Evolutionary conservation across 306 rosid species (phyloP).

Genomic region (Acacia crassicarpa): DNA sequence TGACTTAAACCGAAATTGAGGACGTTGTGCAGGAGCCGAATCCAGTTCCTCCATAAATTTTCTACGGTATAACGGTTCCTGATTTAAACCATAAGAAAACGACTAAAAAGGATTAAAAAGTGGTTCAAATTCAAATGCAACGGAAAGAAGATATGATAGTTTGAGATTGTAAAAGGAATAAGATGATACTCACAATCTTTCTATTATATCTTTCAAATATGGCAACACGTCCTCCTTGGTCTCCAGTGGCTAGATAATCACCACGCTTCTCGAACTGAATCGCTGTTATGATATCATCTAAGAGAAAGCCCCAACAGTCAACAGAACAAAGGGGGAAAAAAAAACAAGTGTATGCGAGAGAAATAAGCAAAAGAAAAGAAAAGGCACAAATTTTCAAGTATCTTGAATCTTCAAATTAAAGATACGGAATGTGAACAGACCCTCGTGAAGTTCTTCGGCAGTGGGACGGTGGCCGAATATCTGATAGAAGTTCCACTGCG

Average conservation of each 20-base stretch:
- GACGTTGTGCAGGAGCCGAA: slow-evolving; percentile 35
- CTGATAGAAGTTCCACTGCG: slow-evolving; percentile 2
- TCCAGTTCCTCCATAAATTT: slow-evolving; percentile 59
- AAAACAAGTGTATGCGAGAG: background rate
- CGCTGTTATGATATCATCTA: slow-evolving; percentile 59
- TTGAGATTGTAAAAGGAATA: background rate
- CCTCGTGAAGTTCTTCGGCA: background rate
- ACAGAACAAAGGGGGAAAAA: no score
- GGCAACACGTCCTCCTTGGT: slow-evolving; percentile 73
- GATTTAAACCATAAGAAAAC: slow-evolving; percentile 44
- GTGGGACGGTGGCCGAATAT: background rate
- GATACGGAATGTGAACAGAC: background rate
- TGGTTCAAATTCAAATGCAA: slow-evolving; percentile 21
- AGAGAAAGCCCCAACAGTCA: background rate
- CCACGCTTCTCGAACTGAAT: slow-evolving; percentile 66
- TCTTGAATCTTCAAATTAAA: background rate
- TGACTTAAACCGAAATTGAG: slow-evolving; percentile 51
- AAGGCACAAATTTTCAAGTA: background rate
- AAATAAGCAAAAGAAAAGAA: background rate
- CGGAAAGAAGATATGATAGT: background rate
- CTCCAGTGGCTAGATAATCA: slow-evolving; percentile 72
- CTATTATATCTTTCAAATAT: slow-evolving; percentile 53
- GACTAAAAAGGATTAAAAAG: slow-evolving; percentile 24
- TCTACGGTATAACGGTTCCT: slow-evolving; percentile 26
- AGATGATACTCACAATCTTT: slow-evolving; percentile 51